Evolutionary conservation across 768 basidiomycete genomes (phyloP), one percentile per base, ranked within the genome.

Genomic region (Tricholoma hemisulphureum): DNA sequence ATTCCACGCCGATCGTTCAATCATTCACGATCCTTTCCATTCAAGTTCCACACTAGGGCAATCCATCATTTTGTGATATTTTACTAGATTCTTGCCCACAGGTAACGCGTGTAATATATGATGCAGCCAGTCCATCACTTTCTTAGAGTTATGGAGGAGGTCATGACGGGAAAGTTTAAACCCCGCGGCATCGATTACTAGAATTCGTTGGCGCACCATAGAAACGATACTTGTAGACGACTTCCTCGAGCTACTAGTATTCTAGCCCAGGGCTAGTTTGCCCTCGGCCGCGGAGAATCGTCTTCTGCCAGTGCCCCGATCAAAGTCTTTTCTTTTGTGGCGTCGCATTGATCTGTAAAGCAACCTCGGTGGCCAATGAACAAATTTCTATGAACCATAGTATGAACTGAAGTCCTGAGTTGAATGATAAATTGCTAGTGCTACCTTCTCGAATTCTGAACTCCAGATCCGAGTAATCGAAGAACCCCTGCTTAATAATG

Each of bases 21-120:
- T 49, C 60, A 58, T 59, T 55, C 61, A 68, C 67, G 56, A 59
- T 67, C 65, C 52, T 64, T 68, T 60, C 51, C 32, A 53, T 54
- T 53, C 61, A 50, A 49, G 45, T 34, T 56, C 45, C 58, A 63
- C 62, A 63, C 63, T 63, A 60, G 56, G 62, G 43, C 60, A 60
- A 56, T 57, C 56, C 51, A 59, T 61, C 57, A 63, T 61, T 58
- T 24, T 63, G 63, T 63, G 65, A 55, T 53, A 56, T 53, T 55
- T 37, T 35, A 51, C 28, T 37, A 57, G 39, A 56, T 55, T 60
- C 55, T 58, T 52, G 57, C 56, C 51, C 53, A 56, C 16, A 31
- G 31, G 24, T 48, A 32, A 39, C 29, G 53, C 26, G 39, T 31
- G 37, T 54, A 54, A 39, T 54, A 48, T 28, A 14, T n/a, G 10